Evolutionary conservation across 2,329 filamentous ascomycete genomes (phyloP).

Genomic region (Ploettnerulaceae sp.): DNA sequence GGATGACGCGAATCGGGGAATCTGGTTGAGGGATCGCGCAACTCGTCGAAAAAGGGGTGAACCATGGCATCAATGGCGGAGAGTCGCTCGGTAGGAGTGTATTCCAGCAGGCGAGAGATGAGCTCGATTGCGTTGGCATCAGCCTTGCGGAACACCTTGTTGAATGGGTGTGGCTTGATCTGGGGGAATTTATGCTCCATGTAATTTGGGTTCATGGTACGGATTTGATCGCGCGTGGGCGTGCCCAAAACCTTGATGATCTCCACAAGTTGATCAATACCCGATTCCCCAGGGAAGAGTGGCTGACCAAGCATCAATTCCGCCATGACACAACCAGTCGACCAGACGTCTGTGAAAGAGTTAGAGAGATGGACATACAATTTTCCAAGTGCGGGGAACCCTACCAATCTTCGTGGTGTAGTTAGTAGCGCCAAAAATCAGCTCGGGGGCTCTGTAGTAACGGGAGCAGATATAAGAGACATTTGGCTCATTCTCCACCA

Average conservation of each 20-base stretch:
- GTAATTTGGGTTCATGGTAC: constrained; percentile 99
- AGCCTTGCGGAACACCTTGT: constrained; percentile 97
- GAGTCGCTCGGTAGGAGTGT: constrained; percentile 92
- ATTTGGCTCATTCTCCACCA: constrained; percentile 98
- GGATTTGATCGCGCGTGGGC: constrained; percentile 94
- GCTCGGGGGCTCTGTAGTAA: constrained; percentile 95
- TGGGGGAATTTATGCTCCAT: constrained; percentile 99
- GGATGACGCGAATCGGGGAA: constrained; percentile 92
- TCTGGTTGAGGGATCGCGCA: constrained; percentile 84
- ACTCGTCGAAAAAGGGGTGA: constrained; percentile 96
- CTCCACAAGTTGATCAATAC: constrained; percentile 96
- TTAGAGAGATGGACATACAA: constrained; percentile 16
- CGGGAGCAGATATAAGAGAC: constrained; percentile 99
- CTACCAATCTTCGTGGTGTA: constrained; percentile 99
- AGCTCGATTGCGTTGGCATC: constrained; percentile 89
- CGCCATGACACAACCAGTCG: constrained; percentile 98
- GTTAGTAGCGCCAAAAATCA: constrained; percentile 98
- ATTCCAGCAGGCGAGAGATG: constrained; percentile 90
- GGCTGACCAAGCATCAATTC: constrained; percentile 98
- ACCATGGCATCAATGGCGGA: constrained; percentile 95
- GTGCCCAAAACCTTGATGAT: constrained; percentile 99
- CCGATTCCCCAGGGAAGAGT: constrained; percentile 95
- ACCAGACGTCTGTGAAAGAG: constrained; percentile 79
- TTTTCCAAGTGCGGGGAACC: constrained; percentile 31
- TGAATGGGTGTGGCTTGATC: constrained; percentile 99